Evolutionary conservation across 2,329 filamentous ascomycete genomes (phyloP).

Genomic region (Sclerotinia nivalis): DNA sequence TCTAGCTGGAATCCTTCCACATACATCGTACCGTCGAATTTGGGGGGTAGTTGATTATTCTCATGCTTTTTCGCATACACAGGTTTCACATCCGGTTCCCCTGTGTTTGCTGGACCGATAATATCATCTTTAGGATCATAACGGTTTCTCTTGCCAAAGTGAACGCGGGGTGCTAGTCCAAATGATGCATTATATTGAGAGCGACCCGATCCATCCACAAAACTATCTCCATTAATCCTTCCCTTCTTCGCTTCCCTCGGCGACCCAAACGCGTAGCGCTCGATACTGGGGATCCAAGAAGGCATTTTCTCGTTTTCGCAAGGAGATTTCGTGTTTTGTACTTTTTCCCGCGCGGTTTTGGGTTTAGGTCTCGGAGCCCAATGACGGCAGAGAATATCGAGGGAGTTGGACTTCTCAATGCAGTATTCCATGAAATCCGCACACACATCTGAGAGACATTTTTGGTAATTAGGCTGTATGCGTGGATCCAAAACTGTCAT

Average conservation of each 20-base stretch:
- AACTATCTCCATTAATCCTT: slow-evolving; percentile 30
- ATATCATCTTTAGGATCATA: background rate
- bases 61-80: background rate
- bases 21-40: slow-evolving; percentile 22
- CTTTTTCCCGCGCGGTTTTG: background rate
- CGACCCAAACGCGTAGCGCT: slow-evolving; percentile 26
- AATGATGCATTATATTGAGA: slow-evolving; percentile 28
- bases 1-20: slow-evolving; percentile 27
- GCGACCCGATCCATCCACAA: slow-evolving; percentile 26
- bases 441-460: slow-evolving; percentile 30
- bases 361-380: slow-evolving; percentile 30
- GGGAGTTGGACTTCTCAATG: slow-evolving; percentile 30
- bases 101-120: background rate
- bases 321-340: background rate
- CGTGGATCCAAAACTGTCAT: slow-evolving; percentile 21
- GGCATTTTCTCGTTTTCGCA: slow-evolving; percentile 24
- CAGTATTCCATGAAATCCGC: slow-evolving; percentile 35
- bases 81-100: background rate
- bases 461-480: slow-evolving; percentile 30
- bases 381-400: slow-evolving; percentile 32
- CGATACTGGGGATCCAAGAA: slow-evolving; percentile 30
- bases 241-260: slow-evolving; percentile 18
- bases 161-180: background rate
- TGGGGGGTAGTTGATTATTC: slow-evolving; percentile 4
- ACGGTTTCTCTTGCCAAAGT: slow-evolving; percentile 1